Conservation (phyloP, 1,139 yeast genomes). For the Eremothecium cymbalariae region DNA sequence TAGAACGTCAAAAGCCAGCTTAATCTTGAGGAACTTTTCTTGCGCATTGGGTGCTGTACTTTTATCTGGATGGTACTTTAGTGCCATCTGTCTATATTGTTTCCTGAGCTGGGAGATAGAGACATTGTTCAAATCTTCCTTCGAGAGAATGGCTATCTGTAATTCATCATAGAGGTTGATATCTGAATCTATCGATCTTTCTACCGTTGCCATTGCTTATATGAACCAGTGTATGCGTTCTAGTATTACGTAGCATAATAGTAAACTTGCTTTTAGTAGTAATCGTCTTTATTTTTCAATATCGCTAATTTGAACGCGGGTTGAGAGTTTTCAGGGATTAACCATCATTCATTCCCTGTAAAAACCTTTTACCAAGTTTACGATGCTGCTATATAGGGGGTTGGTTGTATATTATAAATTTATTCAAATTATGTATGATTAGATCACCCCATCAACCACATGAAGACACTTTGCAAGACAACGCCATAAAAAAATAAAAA, state of each 20-base stretch:
- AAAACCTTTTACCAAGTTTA: no score
- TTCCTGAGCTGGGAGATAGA: conserved; percentile 50
- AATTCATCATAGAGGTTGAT: conserved; percentile 17
- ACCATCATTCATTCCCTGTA: no score
- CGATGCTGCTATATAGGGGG: no score
- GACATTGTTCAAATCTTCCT: conserved; percentile 6
- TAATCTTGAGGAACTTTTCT: conserved; percentile 53
- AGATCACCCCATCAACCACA: conserved; percentile 45
- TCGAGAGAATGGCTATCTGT: conserved; percentile 9
- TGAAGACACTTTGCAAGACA: conserved; percentile 58
- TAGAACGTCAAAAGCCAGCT: conserved; percentile 54
- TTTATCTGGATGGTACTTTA: conserved; percentile 87
- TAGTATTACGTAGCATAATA: no score
- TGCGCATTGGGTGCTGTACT: conserved; percentile 67
- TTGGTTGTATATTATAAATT: no score
- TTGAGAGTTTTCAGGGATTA: no score
- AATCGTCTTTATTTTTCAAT: no score
- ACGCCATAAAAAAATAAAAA: conserved; percentile 82
- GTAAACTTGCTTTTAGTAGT: no score
- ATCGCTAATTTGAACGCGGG: no score
- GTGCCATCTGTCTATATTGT: conserved; percentile 80
- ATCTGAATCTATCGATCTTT: background rate
- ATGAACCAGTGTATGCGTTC: no score
- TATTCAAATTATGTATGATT: background rate
- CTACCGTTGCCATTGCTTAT: no score